Evolutionary conservation across 345 rosid genomes (phyloP), one percentile per base, ranked within the genome.

Genomic region (Trapa bicornis): DNA sequence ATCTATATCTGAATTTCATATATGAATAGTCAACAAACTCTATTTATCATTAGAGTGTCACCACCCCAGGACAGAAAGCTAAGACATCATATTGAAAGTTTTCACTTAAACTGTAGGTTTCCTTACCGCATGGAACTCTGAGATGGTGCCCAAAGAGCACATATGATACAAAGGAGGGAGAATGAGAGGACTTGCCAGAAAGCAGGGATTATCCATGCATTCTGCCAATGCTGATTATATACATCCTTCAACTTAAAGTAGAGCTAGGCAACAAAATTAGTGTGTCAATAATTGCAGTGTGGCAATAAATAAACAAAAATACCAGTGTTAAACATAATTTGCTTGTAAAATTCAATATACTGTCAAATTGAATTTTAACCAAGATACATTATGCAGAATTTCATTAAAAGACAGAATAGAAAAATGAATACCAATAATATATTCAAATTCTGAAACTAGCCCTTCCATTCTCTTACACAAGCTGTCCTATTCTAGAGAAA

Each of bases 61-160:
- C 11, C 35, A 6, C 5, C 8, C 11, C 11, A 45, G 13, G 13
- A 11, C 48, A 6, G 48, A 45, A 2, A 45, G 13, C 12, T 45
- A 13, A 11, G 29, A 41, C 1, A 58, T 37, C 41, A 13, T 29
- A n/a, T 41, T 58, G 42, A 69, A 45, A 45, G 39, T 32, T 14
- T 29, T 32, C 5, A 9, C 14, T 52, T 38, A 33, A 37, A 22
- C 37, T 41, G 22, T 9, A 9, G n/a, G 47, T 17, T 47, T 16
- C 29, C 68, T 75, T 87, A 94, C 96, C 99, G 82, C 74, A 72
- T 87, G 16, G 96, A 87, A 77, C 82, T 91, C 71, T 81, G 86
- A 14, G 97, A 94, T 65, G 99, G 99, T 37, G 99, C 93, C 99
- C 96, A 91, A 35, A 94, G 96, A 81, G 75, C 85, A 66, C 93